phyloP scores from a whole-genome alignment of 371 early-diverging fungal species.

The Globomyces sp. region DNA sequence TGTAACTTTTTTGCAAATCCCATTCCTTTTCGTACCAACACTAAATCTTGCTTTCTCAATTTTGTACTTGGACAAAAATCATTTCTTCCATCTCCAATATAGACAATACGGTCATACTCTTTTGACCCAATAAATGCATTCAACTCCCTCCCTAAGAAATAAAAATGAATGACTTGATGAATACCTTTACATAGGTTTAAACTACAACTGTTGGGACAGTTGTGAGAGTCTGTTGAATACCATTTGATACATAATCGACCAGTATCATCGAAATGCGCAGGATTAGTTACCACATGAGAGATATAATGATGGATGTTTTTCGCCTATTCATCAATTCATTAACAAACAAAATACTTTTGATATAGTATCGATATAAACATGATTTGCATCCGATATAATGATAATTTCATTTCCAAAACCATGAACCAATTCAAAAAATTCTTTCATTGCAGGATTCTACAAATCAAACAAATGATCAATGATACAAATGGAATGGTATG shows the following conservation, averaged over 20 bases:
- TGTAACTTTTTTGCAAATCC: background rate
- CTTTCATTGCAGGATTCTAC: constrained; percentile 51
- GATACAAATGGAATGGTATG: constrained; percentile 64
- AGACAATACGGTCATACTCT: constrained; percentile 50
- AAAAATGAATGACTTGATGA: background rate
- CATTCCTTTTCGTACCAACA: constrained; percentile 7
- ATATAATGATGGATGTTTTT: constrained; percentile 56
- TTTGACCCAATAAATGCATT: constrained; percentile 37
- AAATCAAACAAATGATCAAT: background rate
- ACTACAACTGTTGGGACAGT: constrained; percentile 63
- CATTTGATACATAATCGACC: constrained; percentile 58
- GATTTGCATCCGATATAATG: constrained; percentile 74
- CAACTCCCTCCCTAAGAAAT: constrained; percentile 40
- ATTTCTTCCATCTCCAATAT: constrained; percentile 63
- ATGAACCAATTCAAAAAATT: constrained; percentile 43
- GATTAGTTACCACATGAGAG: constrained; percentile 68
- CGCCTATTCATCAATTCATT: constrained; percentile 37
- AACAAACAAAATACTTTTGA: background rate
- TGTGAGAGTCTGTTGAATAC: constrained; percentile 53
- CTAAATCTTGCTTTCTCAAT: constrained; percentile 33
- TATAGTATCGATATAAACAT: constrained; percentile 67
- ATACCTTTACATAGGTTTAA: constrained; percentile 75
- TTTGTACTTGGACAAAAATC: constrained; percentile 61
- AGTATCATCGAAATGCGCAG: constrained; percentile 53
- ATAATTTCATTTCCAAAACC: constrained; percentile 54